A percentile compares a stretch with the other conserved stretches of the same genome.
These are phyloP conservation scores for Corymbia calophylla DNA, from an alignment of 441 rosid genomes.

Conservation along the genomic window DNA sequence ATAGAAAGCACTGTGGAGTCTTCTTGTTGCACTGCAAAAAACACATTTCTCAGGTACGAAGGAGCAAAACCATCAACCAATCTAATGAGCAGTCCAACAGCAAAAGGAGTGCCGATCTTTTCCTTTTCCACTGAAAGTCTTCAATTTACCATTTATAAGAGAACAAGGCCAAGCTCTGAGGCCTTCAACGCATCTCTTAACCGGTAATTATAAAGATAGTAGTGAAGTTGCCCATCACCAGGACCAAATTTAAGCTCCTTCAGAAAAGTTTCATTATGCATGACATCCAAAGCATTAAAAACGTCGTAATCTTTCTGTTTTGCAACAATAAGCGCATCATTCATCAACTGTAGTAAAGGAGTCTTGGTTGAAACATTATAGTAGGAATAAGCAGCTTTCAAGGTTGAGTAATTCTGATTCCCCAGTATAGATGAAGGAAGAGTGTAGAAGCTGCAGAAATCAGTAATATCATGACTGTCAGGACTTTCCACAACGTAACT, in stretches of 20 bases:
- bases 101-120: neutral
- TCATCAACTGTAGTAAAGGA: conserved; percentile 88
- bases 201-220: conserved; percentile 82
- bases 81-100: neutral
- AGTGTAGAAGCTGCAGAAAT: conserved; percentile 94
- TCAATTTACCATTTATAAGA: conserved; percentile 34
- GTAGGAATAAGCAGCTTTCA: conserved; percentile 96
- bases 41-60: neutral
- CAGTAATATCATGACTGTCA: conserved; percentile 77
- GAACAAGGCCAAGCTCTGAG: conserved; percentile 85
- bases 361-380: conserved; percentile 76
- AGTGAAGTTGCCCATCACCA: conserved; percentile 92
- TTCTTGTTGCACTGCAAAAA: neutral
- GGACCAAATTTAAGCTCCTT: conserved; percentile 95
- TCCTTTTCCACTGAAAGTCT: neutral
- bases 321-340: conserved; percentile 72
- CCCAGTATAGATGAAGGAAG: conserved; percentile 96
- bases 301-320: conserved; percentile 85
- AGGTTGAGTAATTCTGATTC: conserved; percentile 56
- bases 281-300: conserved; percentile 86
- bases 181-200: conserved; percentile 45
- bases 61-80: neutral
- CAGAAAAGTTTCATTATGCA: conserved; percentile 82
- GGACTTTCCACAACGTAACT: conserved; percentile 90
- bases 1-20: neutral